Evolutionary conservation across 805 yeast species (phyloP).

Genomic region (Lipomyces sp.): DNA sequence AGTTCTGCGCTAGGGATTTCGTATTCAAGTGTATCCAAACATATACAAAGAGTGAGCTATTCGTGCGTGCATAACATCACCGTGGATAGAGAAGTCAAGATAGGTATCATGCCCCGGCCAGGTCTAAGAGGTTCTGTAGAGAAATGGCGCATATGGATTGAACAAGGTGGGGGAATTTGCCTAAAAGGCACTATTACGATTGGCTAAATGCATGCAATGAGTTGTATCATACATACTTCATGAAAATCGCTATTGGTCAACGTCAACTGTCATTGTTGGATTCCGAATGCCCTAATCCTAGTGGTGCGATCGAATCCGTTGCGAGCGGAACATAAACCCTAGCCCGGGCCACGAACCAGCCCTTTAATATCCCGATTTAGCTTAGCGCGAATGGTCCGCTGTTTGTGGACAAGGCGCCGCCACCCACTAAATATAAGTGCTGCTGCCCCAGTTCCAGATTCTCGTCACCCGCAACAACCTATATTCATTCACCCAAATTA

Average conservation of each 20-base stretch:
- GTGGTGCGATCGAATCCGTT: too few relatives aligned
- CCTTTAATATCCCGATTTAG: too few relatives aligned
- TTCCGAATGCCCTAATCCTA: too few relatives aligned
- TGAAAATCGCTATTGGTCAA: too few relatives aligned
- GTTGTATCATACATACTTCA: background rate
- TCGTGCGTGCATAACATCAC: slow-evolving; percentile 25
- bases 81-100: slow-evolving; percentile 13
- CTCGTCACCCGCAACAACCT: background rate
- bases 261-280: too few relatives aligned
- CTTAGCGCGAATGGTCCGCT: too few relatives aligned
- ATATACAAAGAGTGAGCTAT: slow-evolving; percentile 20
- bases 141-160: slow-evolving; percentile 28
- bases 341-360: too few relatives aligned
- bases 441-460: background rate
- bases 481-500: background rate
- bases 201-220: background rate
- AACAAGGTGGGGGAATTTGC: slow-evolving; percentile 26
- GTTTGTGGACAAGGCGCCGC: slow-evolving; percentile 8
- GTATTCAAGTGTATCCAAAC: background rate
- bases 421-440: slow-evolving; percentile 12
- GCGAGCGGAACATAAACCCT: too few relatives aligned
- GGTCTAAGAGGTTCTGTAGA: background rate
- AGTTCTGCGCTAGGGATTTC: slow-evolving; percentile 3
- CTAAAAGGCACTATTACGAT: slow-evolving; percentile 19
- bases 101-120: slow-evolving; percentile 16